Base-by-base conservation (phyloP, 2,329 filamentous ascomycete species). In the Microcyclosporella mali region DNA sequence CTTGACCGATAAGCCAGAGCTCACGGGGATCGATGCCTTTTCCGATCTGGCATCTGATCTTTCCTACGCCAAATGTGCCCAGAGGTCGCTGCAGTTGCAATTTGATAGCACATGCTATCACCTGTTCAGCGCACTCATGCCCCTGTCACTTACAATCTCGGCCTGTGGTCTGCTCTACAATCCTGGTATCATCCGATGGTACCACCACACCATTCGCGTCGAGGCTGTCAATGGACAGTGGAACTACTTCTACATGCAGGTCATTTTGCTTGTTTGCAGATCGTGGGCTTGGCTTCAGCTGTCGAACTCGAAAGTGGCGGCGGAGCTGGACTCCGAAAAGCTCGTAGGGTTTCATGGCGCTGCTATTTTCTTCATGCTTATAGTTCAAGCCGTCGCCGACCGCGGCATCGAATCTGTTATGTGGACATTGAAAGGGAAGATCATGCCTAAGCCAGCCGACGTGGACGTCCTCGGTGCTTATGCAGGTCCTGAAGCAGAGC, bases 221-320 rank as follows among this genome's bases (percentile, higher is more conserved):
- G 56, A 59, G 35, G 46, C 48, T 18, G 45, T 59, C 8, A 37
- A 46, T 7, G 60, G 59, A 14, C 72, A 85, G 10, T 67, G 70
- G 3, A 72, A 78, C 39, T 84, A 84, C 73, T 85, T 86, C 57
- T 71, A 70, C 1, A 75, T 82, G 47, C 84, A 88, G 56, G 58
- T 73, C 1, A 59, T 83, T 25, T 70, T 81, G 16, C 58, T 86
- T 9, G 58, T 73, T 4, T 64, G 81, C 9, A 74, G 84, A 29
- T 62, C 73, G 32, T 55, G 73, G 9, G 62, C 59, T 11, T 61
- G 48, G 45, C 62, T 56, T 44, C 59, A 56, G 19, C 53, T 67
- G 35, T 56, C 55, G 4, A 34, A 60, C 33, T 43, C 48, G 3
- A 30, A 38, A 0, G 30, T 37, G 8, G 47, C 41, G 3, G 45